Evolutionary conservation across 2,329 filamentous ascomycete genomes (phyloP).

Genomic region (Sarocladiaceae sp.): DNA sequence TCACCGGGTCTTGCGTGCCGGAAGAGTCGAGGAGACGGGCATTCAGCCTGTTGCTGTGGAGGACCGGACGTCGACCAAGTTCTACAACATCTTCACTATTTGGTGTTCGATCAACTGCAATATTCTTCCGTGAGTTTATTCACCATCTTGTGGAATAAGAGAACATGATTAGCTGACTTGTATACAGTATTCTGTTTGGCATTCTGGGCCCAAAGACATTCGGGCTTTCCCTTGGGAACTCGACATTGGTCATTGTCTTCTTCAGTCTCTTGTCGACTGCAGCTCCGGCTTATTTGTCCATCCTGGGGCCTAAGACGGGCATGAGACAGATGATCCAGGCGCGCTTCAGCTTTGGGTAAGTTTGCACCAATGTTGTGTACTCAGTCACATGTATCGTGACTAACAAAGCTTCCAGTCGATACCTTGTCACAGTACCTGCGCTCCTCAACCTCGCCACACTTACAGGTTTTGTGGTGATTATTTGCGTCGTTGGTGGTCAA

Average conservation of each 20-base stretch:
- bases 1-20: constrained; percentile 25
- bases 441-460: constrained; percentile 60
- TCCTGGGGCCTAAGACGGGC: constrained; percentile 56
- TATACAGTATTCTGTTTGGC: constrained; percentile 54
- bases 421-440: constrained; percentile 55
- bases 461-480: constrained; percentile 60
- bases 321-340: constrained; percentile 65
- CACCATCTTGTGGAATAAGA: too few species aligned
- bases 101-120: constrained; percentile 47
- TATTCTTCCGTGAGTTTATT: constrained; percentile 36
- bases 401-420: constrained; percentile 33
- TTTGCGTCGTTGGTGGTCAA: constrained; percentile 56
- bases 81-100: constrained; percentile 42
- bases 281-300: constrained; percentile 53
- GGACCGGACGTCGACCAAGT: constrained; percentile 34
- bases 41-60: constrained; percentile 38
- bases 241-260: constrained; percentile 57
- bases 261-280: constrained; percentile 53
- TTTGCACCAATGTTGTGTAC: neutral
- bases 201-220: constrained; percentile 55
- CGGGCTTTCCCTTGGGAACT: constrained; percentile 51
- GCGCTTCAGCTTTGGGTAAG: constrained; percentile 56
- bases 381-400: constrained; percentile 6
- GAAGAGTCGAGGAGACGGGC: constrained; percentile 39
- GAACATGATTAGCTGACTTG: neutral